Evolutionary conservation across 371 early-diverging fungal genomes (phyloP), one percentile per base, ranked within the genome.

Genomic region (Dentiscutata heterogama): DNA sequence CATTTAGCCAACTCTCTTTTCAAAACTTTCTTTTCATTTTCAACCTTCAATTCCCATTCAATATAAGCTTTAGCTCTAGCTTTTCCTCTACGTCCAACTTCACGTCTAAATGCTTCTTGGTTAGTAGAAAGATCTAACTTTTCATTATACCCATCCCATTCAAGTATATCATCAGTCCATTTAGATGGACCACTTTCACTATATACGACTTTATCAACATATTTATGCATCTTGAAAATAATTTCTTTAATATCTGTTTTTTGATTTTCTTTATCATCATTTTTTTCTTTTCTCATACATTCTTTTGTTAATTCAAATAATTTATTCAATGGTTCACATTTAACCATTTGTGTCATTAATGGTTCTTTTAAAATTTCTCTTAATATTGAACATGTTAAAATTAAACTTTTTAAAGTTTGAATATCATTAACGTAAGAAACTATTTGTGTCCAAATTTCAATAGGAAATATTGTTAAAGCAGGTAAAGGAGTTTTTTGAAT

Each of bases 161-260:
- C 80, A 70, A 31, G 14, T 22, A 80, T 53, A 70, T 80, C 22
- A 35, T 80, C 80, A 2, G 80, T 80, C 80, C 80, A 80, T 70
- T 80, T 80, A 16, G 22, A 35, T 22, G 80, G 80, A 5, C n/a
- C 71, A 22, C 11, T 70, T 27, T 22, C 64, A 29, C 20, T 53
- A n/a, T 56, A 51, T 5, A 80, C 46, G 10, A 70, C 80, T 56
- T 51, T 58, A 56, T 80, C 80, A 35, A 80, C 70, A 70, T 70
- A 70, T 70, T 80, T 80, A 64, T 61, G 71, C 80, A 80, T 80
- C 56, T 63, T 50, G 20, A 51, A 80, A 50, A 70, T 3, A 56
- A 80, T 58, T 22, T 80, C 80, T 3, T 51, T 20, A 3, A 77
- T 18, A 42, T 31, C 63, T 3, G 7, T 25, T 60, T 54, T 51